These are phyloP conservation scores for Solanum megistacrolobum DNA, from an alignment of 257 asterid species.

Conservation along the genomic window DNA sequence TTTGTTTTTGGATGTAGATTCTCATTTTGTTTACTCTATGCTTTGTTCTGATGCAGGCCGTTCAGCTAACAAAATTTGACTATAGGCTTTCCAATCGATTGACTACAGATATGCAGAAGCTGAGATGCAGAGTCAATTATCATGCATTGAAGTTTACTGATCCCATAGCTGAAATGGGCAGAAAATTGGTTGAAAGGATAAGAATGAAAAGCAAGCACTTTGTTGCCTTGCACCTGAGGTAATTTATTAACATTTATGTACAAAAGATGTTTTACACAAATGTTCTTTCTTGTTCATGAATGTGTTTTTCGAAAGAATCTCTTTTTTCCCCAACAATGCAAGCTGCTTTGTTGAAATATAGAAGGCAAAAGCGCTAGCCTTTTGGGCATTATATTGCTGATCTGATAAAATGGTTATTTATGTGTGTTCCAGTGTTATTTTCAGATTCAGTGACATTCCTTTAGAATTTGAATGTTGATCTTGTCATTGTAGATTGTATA, in stretches of 20 bases:
- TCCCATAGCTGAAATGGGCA: constrained; percentile 55
- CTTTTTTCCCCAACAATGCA: not conserved
- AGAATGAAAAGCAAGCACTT: constrained; percentile 45
- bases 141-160: constrained; percentile 62
- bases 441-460: not conserved
- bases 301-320: not conserved
- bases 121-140: constrained; percentile 71
- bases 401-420: not conserved
- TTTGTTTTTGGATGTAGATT: not conserved
- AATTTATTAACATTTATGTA: not conserved
- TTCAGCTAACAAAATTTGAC: constrained; percentile 64
- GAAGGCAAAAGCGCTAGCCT: not conserved
- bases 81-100: constrained; percentile 63
- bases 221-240: constrained; percentile 71
- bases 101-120: constrained; percentile 44
- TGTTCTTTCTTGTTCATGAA: not conserved
- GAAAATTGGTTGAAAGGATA: constrained; percentile 50
- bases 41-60: constrained; percentile 33
- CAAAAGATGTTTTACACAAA: not conserved
- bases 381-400: not conserved
- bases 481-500: not conserved
- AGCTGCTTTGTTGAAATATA: not conserved
- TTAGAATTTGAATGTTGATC: not conserved
- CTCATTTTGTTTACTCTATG: not conserved
- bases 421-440: not conserved